Base-by-base conservation (phyloP, 1,139 yeast species). In the Geotrichum klebahnii region DNA sequence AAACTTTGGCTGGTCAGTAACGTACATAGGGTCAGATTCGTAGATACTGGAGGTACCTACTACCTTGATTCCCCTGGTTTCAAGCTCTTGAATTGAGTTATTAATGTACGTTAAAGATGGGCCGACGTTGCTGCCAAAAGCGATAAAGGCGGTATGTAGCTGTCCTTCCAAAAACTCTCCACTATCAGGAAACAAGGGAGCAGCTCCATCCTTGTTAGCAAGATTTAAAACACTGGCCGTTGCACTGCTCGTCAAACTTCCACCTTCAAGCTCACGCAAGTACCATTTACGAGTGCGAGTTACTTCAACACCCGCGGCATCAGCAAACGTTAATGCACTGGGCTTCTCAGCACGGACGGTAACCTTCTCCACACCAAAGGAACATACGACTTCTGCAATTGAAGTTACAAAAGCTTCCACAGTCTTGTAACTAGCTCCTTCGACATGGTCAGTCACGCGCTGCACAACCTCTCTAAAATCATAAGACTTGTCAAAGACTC, bases 21-120 rank as follows among this genome's bases (percentile, higher is more conserved):
- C 80, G 65, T 89, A 94, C 97, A 92, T 92, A 41, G 99, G 97
- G 57, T 83, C 87, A 20, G 96, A 86, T 54, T 84, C 81, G 66
- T 87, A 92, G 53, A 92, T 69, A 1, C 95, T 79, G 0, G 97
- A 89, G 0, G 94, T 79, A 2, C 78, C 71, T 3, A 73, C 55
- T 0, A 92, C 78, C 5, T 66, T 60, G 24, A 84, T 74, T 1
- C 71, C 76, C 12, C 67, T 53, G 29, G 57, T 43, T 9, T 72
- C 65, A 17, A 92, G 69, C 42, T 76, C 71, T 0, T 68, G 67
- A 19, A 88, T 66, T 0, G 96, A 84, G n/a, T 60, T 58, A 12
- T 69, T 59, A 43, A 92, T 83, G 60, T 86, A 82, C 2, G 65
- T 66, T 5, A 87, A 64, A 44, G 84, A 83, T 57, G 84, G 73